Evolutionary conservation across 148 eudicot species (phyloP), one percentile per base, ranked within the genome.

Genomic region (Vaccinium darrowii): DNA sequence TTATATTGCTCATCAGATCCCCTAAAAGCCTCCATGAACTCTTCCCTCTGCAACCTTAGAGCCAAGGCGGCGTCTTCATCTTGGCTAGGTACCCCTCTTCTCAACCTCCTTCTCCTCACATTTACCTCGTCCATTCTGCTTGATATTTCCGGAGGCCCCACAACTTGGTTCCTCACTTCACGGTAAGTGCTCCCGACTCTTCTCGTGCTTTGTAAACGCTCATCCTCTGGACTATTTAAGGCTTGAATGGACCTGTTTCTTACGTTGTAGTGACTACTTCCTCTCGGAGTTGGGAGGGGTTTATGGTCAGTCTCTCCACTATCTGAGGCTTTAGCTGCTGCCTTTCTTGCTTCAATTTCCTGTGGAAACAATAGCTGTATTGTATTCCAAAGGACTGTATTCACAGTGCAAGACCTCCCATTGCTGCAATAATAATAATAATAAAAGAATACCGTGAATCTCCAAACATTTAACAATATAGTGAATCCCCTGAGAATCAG

Each of bases 371-470:
- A 90, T 71, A 97, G 94, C 71, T 95, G 99, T 79, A 95, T 92
- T 5, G 99, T 97, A 88, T 97, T 97, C 99, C 99, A 97, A n/a
- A 97, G 96, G 78, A 95, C 98, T 7, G 98, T 97, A 89, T 97
- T 97, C 78, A 97, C 91, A 7, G 96, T 97, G 92, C 95, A 97
- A 78, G 95, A 94, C 89, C 96, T 94, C 69, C 96, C 95, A 79
- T 93, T 95, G 89, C 98, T 97, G 90, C 80, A 79, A 79, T 36
- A 47, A 21, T 18, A 36, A 69, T 80, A 39, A 15, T n/a, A n/a
- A 27, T 25, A 19, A 57, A 33, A 33, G 2, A 33, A 1, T 47
- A 30, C 36, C 49, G 8, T 69, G 54, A 67, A 51, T 25, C 54
- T 2, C 1, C 8, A 47, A 50, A 8, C 14, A 76, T 16, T 43